phyloP scores from a whole-genome alignment of 306 rosid species.

The Ormosia emarginata region DNA sequence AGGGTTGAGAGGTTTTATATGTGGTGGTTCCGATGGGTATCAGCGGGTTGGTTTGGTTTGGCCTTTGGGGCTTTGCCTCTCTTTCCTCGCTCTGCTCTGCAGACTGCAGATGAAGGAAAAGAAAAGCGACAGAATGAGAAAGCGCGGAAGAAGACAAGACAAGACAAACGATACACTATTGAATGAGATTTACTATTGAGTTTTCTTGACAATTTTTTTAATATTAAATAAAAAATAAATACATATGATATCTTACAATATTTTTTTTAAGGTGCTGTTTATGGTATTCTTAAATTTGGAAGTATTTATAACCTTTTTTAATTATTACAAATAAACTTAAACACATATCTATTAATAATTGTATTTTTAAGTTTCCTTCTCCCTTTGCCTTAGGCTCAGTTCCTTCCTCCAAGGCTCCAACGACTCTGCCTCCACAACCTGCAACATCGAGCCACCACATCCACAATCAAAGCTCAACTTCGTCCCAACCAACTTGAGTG shows the following conservation, averaged over 20 bases:
- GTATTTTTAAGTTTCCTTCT: too few species aligned
- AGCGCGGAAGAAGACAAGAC: not conserved
- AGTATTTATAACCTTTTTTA: too few species aligned
- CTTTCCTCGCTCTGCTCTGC: not conserved
- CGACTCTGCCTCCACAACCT: conserved; percentile 28
- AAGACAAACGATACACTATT: not conserved
- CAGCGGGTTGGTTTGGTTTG: not conserved
- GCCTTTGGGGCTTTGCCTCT: not conserved
- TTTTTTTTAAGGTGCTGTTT: too few species aligned
- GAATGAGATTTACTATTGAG: too few species aligned
- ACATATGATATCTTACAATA: too few species aligned
- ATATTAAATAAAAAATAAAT: too few species aligned
- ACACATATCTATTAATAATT: too few species aligned
- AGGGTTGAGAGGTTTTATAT: not conserved
- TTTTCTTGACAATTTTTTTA: too few species aligned
- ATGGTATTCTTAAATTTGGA: too few species aligned
- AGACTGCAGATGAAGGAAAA: too few species aligned
- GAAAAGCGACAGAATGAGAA: not conserved
- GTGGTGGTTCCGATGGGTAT: not conserved
- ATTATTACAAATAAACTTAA: too few species aligned
- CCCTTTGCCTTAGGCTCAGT: too few species aligned
- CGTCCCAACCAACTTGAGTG: conserved; percentile 28
- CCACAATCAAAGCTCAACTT: conserved; percentile 31
- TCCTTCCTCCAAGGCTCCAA: not conserved
- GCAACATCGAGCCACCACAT: conserved; percentile 38